Percentiles rank a stretch among this genome's conserved stretches.
phyloP scores from a whole-genome alignment of 2,329 filamentous ascomycete genomes.

The Epichloe baconii region DNA sequence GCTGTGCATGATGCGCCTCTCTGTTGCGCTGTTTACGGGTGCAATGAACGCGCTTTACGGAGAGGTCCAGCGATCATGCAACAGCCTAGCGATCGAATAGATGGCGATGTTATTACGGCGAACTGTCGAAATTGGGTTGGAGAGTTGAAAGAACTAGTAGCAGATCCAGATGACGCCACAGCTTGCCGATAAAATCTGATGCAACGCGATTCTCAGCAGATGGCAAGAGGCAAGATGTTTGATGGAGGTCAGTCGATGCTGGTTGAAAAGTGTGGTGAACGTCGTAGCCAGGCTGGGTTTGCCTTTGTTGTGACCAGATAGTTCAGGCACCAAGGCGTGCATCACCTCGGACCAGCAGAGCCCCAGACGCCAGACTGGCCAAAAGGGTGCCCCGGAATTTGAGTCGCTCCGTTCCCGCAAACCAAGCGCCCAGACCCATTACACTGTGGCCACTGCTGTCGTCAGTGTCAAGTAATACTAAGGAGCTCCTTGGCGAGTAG shows the following conservation, averaged over 20 bases:
- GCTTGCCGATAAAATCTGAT: constrained; percentile 13
- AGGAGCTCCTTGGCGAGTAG: constrained; percentile 1
- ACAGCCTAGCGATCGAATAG: constrained; percentile 5
- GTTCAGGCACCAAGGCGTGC: constrained; percentile 19
- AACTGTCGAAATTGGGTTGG: constrained; percentile 4
- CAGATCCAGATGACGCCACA: constrained; percentile 11
- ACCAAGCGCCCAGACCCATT: not conserved
- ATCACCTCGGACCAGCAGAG: not conserved
- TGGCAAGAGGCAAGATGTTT: constrained; percentile 12
- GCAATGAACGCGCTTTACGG: constrained; percentile 13
- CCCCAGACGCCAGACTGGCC: not conserved
- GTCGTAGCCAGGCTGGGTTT: constrained; percentile 9
- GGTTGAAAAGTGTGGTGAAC: constrained; percentile 19
- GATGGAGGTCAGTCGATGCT: constrained; percentile 19
- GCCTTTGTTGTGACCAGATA: constrained; percentile 13
- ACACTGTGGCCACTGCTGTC: constrained; percentile 4
- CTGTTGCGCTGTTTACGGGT: constrained; percentile 22
- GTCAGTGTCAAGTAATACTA: not conserved
- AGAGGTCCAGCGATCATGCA: constrained; percentile 5
- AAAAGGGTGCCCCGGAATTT: constrained; percentile 1
- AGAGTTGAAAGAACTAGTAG: constrained; percentile 9
- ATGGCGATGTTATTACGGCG: constrained; percentile 5
- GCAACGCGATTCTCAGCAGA: constrained; percentile 11
- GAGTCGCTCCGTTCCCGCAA: constrained; percentile 11
- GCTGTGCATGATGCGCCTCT: constrained; percentile 5